phyloP scores from a whole-genome alignment of 352 stramenopile species.

The Phytophthora cryptogea region DNA sequence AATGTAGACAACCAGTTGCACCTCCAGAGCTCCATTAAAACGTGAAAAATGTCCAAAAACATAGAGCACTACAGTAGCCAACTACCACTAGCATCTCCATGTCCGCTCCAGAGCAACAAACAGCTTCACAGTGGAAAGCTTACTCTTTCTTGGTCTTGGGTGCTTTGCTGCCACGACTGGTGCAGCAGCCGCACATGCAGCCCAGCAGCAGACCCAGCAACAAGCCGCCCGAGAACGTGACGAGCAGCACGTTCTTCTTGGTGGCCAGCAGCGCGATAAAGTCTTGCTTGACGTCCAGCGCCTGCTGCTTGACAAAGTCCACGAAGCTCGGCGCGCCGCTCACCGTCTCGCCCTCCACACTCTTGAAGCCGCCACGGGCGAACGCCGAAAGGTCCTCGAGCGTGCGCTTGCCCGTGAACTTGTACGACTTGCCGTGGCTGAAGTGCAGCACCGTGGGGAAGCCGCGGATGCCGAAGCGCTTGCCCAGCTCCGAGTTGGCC shows the following conservation, averaged over 20 bases:
- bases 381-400: slow-evolving; percentile 65
- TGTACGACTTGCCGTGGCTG: slow-evolving; percentile 78
- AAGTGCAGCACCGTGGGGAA: slow-evolving; percentile 84
- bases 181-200: slow-evolving; percentile 76
- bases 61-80: not conserved
- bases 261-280: slow-evolving; percentile 67
- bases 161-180: slow-evolving; percentile 40
- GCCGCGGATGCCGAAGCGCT: slow-evolving; percentile 84
- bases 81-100: not conserved
- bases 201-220: slow-evolving; percentile 71
- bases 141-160: slow-evolving; percentile 71
- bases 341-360: slow-evolving; percentile 40
- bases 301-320: slow-evolving; percentile 46
- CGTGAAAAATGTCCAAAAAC: slow-evolving; percentile 11
- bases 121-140: slow-evolving; percentile 6
- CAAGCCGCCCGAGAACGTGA: slow-evolving; percentile 70
- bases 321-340: slow-evolving; percentile 36
- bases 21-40: slow-evolving; percentile 19
- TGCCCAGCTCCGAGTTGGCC: slow-evolving; percentile 67
- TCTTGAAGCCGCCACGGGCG: slow-evolving; percentile 66
- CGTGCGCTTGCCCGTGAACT: slow-evolving; percentile 66
- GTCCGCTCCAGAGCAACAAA: not conserved
- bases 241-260: slow-evolving; percentile 86
- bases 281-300: slow-evolving; percentile 59
- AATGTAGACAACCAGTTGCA: slow-evolving; percentile 30